Conservation (phyloP, 805 yeast species). For the Saccharomyces mikatae region DNA sequence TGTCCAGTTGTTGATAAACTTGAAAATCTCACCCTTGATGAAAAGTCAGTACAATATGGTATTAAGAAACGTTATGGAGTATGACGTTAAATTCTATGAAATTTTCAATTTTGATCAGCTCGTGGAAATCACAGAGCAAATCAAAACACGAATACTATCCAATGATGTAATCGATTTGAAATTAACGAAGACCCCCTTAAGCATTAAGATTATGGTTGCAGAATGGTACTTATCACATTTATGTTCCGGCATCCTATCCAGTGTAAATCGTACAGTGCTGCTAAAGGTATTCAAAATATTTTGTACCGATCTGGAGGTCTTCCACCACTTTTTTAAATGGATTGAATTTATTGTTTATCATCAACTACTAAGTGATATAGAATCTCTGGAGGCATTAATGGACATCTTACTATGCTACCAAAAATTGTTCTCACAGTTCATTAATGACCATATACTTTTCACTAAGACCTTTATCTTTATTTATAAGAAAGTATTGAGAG, state of each 20-base stretch:
- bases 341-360: conserved; percentile 28
- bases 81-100: conserved; percentile 31
- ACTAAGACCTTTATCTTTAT: conserved; percentile 26
- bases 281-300: conserved; percentile 18
- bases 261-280: conserved; percentile 14
- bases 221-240: conserved; percentile 43
- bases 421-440: conserved; percentile 30
- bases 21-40: conserved; percentile 44
- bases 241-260: conserved; percentile 27
- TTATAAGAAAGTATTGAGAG: conserved; percentile 18
- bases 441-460: conserved; percentile 32
- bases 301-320: conserved; percentile 21
- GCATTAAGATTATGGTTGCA: conserved; percentile 38
- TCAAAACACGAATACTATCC: conserved; percentile 18
- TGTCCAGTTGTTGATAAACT: conserved; percentile 46
- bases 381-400: conserved; percentile 22
- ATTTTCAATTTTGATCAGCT: conserved; percentile 28
- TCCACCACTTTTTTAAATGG: conserved; percentile 31
- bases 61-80: conserved; percentile 41
- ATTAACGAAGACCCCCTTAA: conserved; percentile 30
- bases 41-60: conserved; percentile 50
- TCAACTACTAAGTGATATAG: conserved; percentile 23
- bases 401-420: conserved; percentile 25
- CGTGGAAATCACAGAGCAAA: conserved; percentile 28
- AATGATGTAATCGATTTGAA: conserved; percentile 9